Percentiles rank a stretch among this genome's conserved stretches.
Evolutionary conservation across 805 yeast species (phyloP).

Genomic region (Cyberlindnera veronae): DNA sequence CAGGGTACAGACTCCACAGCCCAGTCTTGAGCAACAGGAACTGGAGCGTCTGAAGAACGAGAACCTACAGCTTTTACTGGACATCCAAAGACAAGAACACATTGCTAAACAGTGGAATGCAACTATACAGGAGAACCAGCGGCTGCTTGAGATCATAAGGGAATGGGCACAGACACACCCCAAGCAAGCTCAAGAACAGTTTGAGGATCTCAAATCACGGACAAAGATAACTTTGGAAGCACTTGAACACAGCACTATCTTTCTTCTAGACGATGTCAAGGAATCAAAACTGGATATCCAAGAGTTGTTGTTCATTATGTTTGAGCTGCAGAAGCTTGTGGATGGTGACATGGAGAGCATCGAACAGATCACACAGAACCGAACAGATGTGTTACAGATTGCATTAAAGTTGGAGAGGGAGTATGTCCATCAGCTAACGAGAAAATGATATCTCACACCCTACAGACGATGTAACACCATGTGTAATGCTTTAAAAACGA

Average conservation of each 20-base stretch:
- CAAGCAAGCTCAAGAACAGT: neutral
- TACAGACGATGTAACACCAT: neutral
- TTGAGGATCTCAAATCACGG: neutral
- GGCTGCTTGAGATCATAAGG: conserved; percentile 20
- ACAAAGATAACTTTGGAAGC: neutral
- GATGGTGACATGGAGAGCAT: conserved; percentile 5
- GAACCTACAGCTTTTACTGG: conserved; percentile 27
- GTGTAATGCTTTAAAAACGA: neutral
- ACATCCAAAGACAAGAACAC: conserved; percentile 34
- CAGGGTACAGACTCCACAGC: neutral
- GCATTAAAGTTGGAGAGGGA: conserved; percentile 2
- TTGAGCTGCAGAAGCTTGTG: conserved; percentile 4
- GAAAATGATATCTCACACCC: neutral
- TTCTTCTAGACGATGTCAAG: conserved; percentile 1
- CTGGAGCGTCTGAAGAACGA: conserved; percentile 23
- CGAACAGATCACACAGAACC: neutral
- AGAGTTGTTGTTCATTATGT: neutral
- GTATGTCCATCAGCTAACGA: conserved; percentile 1
- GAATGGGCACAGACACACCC: conserved; percentile 7
- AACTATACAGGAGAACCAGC: conserved; percentile 28
- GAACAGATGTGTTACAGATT: neutral
- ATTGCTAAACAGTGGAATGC: conserved; percentile 27
- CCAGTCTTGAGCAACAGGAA: conserved; percentile 14
- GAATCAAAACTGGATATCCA: conserved; percentile 2
- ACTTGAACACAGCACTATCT: conserved; percentile 1